phyloP scores from a whole-genome alignment of 164 flowering plant species.

The Aristolochia californica region DNA sequence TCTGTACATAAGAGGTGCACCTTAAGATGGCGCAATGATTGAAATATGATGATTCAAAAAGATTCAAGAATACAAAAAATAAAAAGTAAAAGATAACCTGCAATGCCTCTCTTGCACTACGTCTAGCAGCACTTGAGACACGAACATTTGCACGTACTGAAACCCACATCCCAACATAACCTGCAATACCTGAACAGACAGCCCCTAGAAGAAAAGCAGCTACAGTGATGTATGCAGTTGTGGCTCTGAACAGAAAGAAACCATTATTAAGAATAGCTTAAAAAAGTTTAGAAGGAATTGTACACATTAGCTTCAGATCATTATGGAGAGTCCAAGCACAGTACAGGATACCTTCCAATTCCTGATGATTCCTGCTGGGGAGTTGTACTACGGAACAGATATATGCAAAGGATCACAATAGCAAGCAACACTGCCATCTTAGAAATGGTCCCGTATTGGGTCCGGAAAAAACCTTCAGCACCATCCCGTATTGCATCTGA shows the following conservation, averaged over 20 bases:
- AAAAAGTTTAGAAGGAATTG: too few relatives aligned
- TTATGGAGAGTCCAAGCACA: not conserved
- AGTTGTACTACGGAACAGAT: conserved; percentile 71
- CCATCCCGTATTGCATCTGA: conserved; percentile 99
- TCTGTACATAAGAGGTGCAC: conserved; percentile 29
- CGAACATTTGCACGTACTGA: conserved; percentile 99
- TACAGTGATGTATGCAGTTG: conserved; percentile 86
- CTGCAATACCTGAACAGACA: conserved; percentile 92
- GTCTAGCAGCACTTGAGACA: conserved; percentile 98
- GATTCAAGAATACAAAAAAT: not conserved
- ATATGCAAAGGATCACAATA: conserved; percentile 63
- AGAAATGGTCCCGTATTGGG: conserved; percentile 93
- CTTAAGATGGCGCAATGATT: not conserved
- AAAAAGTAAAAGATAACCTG: conserved; percentile 70
- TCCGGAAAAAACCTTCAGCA: conserved; percentile 97
- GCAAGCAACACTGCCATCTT: conserved; percentile 88
- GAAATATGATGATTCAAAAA: not conserved
- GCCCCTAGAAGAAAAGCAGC: conserved; percentile 95
- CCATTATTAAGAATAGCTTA: not conserved
- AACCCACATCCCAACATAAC: conserved; percentile 99
- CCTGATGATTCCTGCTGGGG: conserved; percentile 91
- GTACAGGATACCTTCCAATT: conserved; percentile 54
- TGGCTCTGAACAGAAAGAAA: conserved; percentile 42
- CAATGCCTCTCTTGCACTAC: conserved; percentile 95
- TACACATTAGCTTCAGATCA: too few relatives aligned